Conservation (phyloP, 768 basidiomycete genomes). For the Boletus reticulatus region DNA sequence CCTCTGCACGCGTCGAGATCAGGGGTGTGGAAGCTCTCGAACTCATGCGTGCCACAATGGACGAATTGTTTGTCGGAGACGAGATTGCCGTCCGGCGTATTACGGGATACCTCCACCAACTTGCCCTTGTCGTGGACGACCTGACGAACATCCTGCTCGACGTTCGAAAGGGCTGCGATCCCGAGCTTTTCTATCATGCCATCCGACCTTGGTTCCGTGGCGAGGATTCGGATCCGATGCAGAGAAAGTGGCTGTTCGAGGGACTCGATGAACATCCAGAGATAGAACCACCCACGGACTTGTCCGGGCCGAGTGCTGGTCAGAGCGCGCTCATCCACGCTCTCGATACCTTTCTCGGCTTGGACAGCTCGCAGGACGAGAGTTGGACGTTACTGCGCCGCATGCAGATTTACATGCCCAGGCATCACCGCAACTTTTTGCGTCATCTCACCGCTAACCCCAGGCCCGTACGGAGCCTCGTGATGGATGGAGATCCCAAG, state of each 20-base stretch:
- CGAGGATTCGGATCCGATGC: slow-evolving; percentile 48
- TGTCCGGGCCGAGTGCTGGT: slow-evolving; percentile 80
- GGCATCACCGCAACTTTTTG: slow-evolving; percentile 76
- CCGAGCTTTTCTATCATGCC: slow-evolving; percentile 65
- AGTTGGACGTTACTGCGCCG: slow-evolving; percentile 54
- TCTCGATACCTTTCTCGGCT: slow-evolving; percentile 69
- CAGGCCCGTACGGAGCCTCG: slow-evolving; percentile 58
- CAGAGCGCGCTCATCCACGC: slow-evolving; percentile 78
- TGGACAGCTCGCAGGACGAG: slow-evolving; percentile 37
- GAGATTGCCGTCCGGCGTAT: slow-evolving; percentile 61
- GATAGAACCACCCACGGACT: slow-evolving; percentile 45
- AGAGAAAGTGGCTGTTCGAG: slow-evolving; percentile 56
- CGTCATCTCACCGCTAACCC: slow-evolving; percentile 60
- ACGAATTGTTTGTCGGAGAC: slow-evolving; percentile 83
- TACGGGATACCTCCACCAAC: slow-evolving; percentile 58
- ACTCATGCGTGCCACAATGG: slow-evolving; percentile 81
- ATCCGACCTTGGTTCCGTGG: slow-evolving; percentile 85
- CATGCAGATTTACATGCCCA: slow-evolving; percentile 84
- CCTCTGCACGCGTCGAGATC: slow-evolving; percentile 84
- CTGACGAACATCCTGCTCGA: slow-evolving; percentile 57
- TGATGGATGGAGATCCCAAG: slow-evolving; percentile 29
- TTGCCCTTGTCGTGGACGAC: slow-evolving; percentile 63
- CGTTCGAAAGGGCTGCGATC: slow-evolving; percentile 70
- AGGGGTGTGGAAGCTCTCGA: slow-evolving; percentile 81
- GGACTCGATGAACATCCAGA: slow-evolving; percentile 50